Base-by-base conservation (phyloP, 129 eudicot genomes). In the Saposhnikovia divaricata region DNA sequence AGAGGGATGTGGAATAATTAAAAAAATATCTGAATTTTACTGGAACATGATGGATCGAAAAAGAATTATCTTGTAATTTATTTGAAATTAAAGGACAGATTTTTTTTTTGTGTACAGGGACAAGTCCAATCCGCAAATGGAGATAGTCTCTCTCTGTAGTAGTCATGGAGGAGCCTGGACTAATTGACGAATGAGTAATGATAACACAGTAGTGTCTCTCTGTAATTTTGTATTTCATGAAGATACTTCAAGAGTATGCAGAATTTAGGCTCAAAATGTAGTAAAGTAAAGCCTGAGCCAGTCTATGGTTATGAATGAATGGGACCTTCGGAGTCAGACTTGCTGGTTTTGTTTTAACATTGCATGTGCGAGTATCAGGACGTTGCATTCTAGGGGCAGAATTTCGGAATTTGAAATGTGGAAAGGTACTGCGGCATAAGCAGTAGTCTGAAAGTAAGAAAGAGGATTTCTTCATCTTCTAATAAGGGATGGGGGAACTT, bases 51-150 rank as follows among this genome's bases (percentile, higher is more conserved):
- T 9, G 82, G 85, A 16, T 72, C 85, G 31, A 91, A 79, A 91
- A 88, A 79, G 94, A 89, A 43, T 34, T 45, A 75, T 91, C 84
- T 11, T 86, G 91, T 82, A 91, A 91, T 81, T 89, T 90, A 93
- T 79, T 88, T 42, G 92, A 34, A 88, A 48, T n/a, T 87, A 12
- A 88, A 81, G 88, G 88, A 42, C 74, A 57, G 23, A 79, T 87
- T 73, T 86, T 68, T 42, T 91, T 42, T 91, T 91, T 80, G 82
- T 81, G 37, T 89, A 34, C 37, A 34, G 37, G 37, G 37, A 34
- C 37, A 2, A 34, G 37, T 85, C 88, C 37, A 82, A 81, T 84
- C 45, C 53, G 9, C 81, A 68, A 72, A 77, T 82, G 77, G 84
- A 71, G 71, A 87, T 84, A 72, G 81, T 69, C 86, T 66, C 81